These are phyloP conservation scores for Microbotryomycetes sp. DNA, from an alignment of 1,284 basidiomycete genomes.

Conservation along the genomic window DNA sequence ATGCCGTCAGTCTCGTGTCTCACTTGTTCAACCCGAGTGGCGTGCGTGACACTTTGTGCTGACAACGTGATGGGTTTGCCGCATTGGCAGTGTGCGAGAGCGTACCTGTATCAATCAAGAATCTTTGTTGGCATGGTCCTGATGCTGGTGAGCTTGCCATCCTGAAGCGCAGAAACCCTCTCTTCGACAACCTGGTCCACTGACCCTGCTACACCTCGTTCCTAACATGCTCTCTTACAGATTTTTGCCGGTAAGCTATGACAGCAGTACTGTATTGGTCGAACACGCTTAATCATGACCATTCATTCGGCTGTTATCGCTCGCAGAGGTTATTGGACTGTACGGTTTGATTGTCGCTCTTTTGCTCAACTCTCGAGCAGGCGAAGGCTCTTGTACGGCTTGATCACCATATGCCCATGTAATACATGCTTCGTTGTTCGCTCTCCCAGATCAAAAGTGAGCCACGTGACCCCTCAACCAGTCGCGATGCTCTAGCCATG, in stretches of 20 bases:
- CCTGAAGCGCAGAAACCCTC: no score
- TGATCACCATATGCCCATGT: no score
- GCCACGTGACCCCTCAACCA: no score
- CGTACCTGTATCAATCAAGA: slow-evolving; percentile 83
- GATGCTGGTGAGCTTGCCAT: slow-evolving; percentile 27
- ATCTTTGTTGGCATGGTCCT: slow-evolving; percentile 73
- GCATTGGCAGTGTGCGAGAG: slow-evolving; percentile 63
- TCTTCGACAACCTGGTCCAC: not conserved
- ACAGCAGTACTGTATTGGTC: not conserved
- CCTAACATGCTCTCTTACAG: not conserved
- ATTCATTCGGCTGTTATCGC: slow-evolving; percentile 56
- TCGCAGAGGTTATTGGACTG: slow-evolving; percentile 85
- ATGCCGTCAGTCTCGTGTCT: slow-evolving; percentile 58
- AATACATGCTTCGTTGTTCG: no score
- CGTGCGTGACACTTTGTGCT: slow-evolving; percentile 21
- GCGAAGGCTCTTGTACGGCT: slow-evolving; percentile 11
- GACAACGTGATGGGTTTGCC: not conserved
- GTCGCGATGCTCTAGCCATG: no score
- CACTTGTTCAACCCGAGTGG: slow-evolving; percentile 29
- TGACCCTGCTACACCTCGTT: slow-evolving; percentile 52
- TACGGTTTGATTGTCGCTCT: slow-evolving; percentile 79
- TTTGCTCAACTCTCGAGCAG: slow-evolving; percentile 61
- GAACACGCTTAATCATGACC: slow-evolving; percentile 13
- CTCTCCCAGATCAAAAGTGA: no score
- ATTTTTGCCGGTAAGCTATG: slow-evolving; percentile 26